Evolutionary conservation across 2,329 filamentous ascomycete species (phyloP).

Genomic region (Calonectria multiphialidica): DNA sequence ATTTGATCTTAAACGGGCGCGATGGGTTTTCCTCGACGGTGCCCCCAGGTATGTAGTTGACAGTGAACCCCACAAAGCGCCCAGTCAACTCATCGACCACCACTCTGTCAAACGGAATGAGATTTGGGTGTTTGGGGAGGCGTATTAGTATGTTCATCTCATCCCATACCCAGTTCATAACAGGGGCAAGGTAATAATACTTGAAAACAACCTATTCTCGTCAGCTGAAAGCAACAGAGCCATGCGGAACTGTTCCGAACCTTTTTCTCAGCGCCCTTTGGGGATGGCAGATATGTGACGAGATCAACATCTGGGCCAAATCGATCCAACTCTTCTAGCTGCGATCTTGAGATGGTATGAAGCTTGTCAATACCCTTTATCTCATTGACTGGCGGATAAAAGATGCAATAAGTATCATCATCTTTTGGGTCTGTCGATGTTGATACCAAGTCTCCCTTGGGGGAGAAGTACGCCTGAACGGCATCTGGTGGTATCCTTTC

Average conservation of each 20-base stretch:
- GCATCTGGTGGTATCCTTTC: conserved; percentile 15
- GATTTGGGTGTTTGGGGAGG: conserved; percentile 51
- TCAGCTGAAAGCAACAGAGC: not conserved
- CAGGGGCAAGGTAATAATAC: conserved; percentile 46
- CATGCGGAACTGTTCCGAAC: not conserved
- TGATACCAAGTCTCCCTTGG: conserved; percentile 36
- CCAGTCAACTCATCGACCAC: conserved; percentile 49
- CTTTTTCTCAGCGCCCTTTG: not conserved
- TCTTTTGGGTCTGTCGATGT: conserved; percentile 40
- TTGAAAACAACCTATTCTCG: conserved; percentile 46
- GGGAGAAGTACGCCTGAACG: conserved; percentile 31
- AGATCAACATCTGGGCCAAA: conserved; percentile 44
- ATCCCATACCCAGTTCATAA: conserved; percentile 42
- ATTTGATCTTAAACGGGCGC: conserved; percentile 50
- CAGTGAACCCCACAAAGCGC: conserved; percentile 52
- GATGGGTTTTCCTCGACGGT: conserved; percentile 45
- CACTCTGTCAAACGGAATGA: conserved; percentile 51
- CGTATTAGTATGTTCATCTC: conserved; percentile 52
- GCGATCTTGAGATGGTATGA: conserved; percentile 31
- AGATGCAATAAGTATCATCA: conserved; percentile 42
- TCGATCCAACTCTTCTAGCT: conserved; percentile 46
- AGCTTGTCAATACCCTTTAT: conserved; percentile 33
- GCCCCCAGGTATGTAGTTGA: conserved; percentile 48
- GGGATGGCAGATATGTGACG: conserved; percentile 25
- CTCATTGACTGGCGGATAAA: conserved; percentile 38